Percentiles rank a stretch among this genome's conserved stretches.
phyloP scores from a whole-genome alignment of 1,139 yeast genomes.

The Kluyveromyces sp. region DNA sequence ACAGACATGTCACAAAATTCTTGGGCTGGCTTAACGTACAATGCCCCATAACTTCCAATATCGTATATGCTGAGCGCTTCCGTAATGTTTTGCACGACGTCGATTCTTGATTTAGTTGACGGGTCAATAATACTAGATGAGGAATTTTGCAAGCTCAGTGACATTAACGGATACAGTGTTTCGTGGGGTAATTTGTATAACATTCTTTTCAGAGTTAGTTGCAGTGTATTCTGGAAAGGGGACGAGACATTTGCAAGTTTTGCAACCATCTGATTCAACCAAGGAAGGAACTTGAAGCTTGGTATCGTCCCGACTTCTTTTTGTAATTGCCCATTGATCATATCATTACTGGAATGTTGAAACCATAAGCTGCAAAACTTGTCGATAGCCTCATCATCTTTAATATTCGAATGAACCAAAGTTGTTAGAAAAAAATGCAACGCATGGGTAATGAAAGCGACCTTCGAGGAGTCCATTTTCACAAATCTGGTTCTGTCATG shows the following conservation, averaged over 20 bases:
- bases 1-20: constrained; percentile 46
- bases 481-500: constrained; percentile 46
- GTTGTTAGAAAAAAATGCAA: constrained; percentile 55
- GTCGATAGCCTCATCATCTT: constrained; percentile 57
- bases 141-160: constrained; percentile 43
- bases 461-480: constrained; percentile 34
- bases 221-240: constrained; percentile 51
- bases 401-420: constrained; percentile 40
- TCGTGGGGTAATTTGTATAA: constrained; percentile 71
- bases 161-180: constrained; percentile 58
- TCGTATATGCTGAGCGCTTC: constrained; percentile 25
- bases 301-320: constrained; percentile 42
- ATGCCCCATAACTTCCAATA: constrained; percentile 18
- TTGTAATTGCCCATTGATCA: constrained; percentile 35
- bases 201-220: constrained; percentile 43
- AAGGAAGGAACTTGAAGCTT: constrained; percentile 56
- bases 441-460: constrained; percentile 47
- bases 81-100: constrained; percentile 48
- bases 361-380: constrained; percentile 85
- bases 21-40: constrained; percentile 39
- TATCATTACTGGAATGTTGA: constrained; percentile 44
- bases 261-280: constrained; percentile 82
- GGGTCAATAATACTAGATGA: constrained; percentile 32
- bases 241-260: constrained; percentile 47
- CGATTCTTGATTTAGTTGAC: constrained; percentile 41